These are phyloP conservation scores for Pterocarpus santalinus DNA, from an alignment of 306 rosid genomes.

Conservation along the genomic window DNA sequence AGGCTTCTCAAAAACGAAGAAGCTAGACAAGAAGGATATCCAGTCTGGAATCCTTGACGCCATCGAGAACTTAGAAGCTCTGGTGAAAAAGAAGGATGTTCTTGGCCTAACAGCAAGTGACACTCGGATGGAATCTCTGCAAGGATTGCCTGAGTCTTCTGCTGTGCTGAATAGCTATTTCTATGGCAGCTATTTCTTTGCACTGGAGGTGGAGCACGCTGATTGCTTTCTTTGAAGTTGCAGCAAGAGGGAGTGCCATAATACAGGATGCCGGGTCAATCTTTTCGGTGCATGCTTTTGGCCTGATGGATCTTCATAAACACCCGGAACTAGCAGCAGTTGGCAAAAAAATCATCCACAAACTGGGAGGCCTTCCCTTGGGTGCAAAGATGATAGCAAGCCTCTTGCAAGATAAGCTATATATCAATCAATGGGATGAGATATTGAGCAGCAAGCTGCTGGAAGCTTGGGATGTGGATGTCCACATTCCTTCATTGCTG, in stretches of 20 bases:
- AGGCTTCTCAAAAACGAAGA: slow-evolving; percentile 9
- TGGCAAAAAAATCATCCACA: slow-evolving; percentile 55
- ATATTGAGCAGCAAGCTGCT: slow-evolving; percentile 46
- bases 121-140: slow-evolving; percentile 30
- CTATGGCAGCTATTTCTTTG: slow-evolving; percentile 44
- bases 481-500: slow-evolving; percentile 47
- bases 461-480: slow-evolving; percentile 49
- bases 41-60: not conserved
- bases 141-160: slow-evolving; percentile 26
- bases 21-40: not conserved
- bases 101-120: slow-evolving; percentile 43
- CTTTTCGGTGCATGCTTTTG: slow-evolving; percentile 58
- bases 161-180: slow-evolving; percentile 37
- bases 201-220: slow-evolving; percentile 41
- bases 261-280: slow-evolving; percentile 55
- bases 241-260: slow-evolving; percentile 44
- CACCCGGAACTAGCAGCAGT: slow-evolving; percentile 47
- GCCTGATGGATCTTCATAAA: slow-evolving; percentile 31
- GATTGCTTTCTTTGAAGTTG: slow-evolving; percentile 24
- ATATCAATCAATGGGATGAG: slow-evolving; percentile 56
- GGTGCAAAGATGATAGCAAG: slow-evolving; percentile 59
- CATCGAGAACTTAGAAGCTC: slow-evolving; percentile 11
- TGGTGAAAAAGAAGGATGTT: slow-evolving; percentile 48
- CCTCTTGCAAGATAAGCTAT: slow-evolving; percentile 49
- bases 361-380: slow-evolving; percentile 58